Evolutionary conservation across 192 early-diverging fungal genomes (phyloP), one percentile per base, ranked within the genome.

Genomic region (Coemansia sp.): DNA sequence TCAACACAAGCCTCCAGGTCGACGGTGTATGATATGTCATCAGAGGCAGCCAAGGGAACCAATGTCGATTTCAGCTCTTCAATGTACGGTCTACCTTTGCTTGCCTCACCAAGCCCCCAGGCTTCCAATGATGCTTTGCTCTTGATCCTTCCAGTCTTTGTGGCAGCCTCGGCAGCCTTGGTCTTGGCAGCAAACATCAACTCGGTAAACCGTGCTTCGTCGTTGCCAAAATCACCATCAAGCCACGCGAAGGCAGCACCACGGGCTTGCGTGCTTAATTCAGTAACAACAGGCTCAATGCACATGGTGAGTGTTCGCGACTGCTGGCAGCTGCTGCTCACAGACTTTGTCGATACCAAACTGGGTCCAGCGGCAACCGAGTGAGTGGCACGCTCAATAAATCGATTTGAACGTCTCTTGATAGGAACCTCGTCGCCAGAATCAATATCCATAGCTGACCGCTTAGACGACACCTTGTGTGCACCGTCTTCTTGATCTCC

Each of bases 401-500:
- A 74, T 22, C 72, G 46, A 15, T 64, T 56, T 22, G 72, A 74
- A 25, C 72, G 52, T n/a, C 72, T 59, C 20, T 74, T 74, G 9
- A 44, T 52, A 10, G 72, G 72, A 43, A 64, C 55, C 27, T 74
- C 72, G 29, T 74, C 72, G 13, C 60, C 64, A n/a, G 72, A 74
- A 34, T 61, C 55, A 4, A 35, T 9, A 10, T 48, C 46, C 0
- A 28, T 22, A 7, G 46, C 46, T 8, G 30, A 9, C 10, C 46
- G 14, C 29, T 48, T 48, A 9, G n/a, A n/a, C n/a, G n/a, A n/a
- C n/a, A n/a, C n/a, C n/a, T n/a, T n/a, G n/a, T n/a, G n/a, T n/a
- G n/a, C n/a, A n/a, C n/a, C n/a, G n/a, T n/a, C n/a, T n/a, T n/a
- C n/a, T n/a, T n/a, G n/a, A n/a, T n/a, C n/a, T n/a, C n/a, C n/a